Percentiles rank a stretch among this genome's conserved stretches.
Evolutionary conservation across 2,329 filamentous ascomycete genomes (phyloP).

Genomic region (Claviceps maximensis): DNA sequence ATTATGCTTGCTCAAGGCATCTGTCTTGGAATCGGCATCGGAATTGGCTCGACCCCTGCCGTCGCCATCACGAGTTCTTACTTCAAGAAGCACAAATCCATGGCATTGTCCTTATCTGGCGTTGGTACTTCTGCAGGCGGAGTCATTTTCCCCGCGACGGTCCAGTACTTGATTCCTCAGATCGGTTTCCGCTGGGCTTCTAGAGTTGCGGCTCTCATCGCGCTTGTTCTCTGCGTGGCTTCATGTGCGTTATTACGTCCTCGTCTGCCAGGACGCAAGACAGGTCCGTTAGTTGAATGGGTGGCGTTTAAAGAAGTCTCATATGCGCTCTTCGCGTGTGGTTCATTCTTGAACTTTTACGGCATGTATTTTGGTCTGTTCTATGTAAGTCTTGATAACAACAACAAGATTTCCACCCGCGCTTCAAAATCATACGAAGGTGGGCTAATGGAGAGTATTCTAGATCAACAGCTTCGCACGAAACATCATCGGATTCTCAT

Average conservation of each 20-base stretch:
- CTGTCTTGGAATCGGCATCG: slow-evolving; percentile 37
- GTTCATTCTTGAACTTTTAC: slow-evolving; percentile 32
- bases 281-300: slow-evolving; percentile 41
- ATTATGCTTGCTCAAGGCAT: slow-evolving; percentile 41
- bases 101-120: slow-evolving; percentile 48
- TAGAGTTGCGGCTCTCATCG: slow-evolving; percentile 51
- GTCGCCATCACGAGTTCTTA: slow-evolving; percentile 49
- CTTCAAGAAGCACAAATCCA: slow-evolving; percentile 40
- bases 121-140: slow-evolving; percentile 45
- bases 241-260: slow-evolving; percentile 28
- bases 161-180: slow-evolving; percentile 41
- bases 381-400: slow-evolving; percentile 22
- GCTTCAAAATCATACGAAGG: neutral
- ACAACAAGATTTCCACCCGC: neutral
- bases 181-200: slow-evolving; percentile 53
- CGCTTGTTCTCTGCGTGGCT: slow-evolving; percentile 29
- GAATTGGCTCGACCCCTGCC: slow-evolving; percentile 44
- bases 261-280: slow-evolving; percentile 32
- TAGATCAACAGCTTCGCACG: slow-evolving; percentile 26
- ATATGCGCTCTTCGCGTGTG: slow-evolving; percentile 38
- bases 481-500: slow-evolving; percentile 30
- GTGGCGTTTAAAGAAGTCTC: slow-evolving; percentile 41
- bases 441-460: neutral
- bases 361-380: slow-evolving; percentile 26
- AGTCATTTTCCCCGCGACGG: slow-evolving; percentile 40